phyloP scores from a whole-genome alignment of 768 basidiomycete species.

The Plicaturopsis crispa region DNA sequence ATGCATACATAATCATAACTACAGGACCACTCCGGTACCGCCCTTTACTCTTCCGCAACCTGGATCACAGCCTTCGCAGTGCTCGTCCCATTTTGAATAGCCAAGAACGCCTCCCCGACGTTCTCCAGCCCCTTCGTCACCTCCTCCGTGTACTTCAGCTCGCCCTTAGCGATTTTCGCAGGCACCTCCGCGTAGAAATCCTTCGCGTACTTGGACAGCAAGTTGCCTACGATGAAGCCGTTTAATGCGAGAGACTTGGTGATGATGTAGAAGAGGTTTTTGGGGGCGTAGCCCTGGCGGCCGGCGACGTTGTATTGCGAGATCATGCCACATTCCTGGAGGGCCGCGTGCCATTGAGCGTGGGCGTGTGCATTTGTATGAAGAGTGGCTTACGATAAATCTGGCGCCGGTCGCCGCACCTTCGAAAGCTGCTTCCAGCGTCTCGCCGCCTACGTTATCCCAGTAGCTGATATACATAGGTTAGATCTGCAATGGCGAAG shows the following conservation, averaged over 20 bases:
- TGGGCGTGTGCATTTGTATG: not conserved
- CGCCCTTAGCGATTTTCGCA: constrained; percentile 31
- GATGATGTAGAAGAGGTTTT: constrained; percentile 33
- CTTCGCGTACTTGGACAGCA: constrained; percentile 26
- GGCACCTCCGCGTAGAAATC: constrained; percentile 37
- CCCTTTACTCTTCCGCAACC: constrained; percentile 9
- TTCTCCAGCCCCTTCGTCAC: constrained; percentile 35
- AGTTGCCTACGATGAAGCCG: constrained; percentile 32
- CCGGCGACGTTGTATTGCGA: constrained; percentile 8
- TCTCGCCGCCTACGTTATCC: constrained; percentile 42
- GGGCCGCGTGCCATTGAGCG: not conserved
- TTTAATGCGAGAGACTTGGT: constrained; percentile 31
- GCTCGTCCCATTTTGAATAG: constrained; percentile 27
- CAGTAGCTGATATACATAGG: constrained; percentile 12
- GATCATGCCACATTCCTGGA: constrained; percentile 23
- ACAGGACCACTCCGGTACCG: constrained; percentile 8
- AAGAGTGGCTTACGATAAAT: constrained; percentile 27
- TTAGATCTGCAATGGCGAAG: constrained; percentile 7
- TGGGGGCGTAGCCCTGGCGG: constrained; percentile 1
- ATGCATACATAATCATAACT: constrained; percentile 12
- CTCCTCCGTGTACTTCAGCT: constrained; percentile 41
- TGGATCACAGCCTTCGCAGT: constrained; percentile 14
- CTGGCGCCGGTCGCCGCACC: constrained; percentile 30
- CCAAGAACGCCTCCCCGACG: constrained; percentile 28
- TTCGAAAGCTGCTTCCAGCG: constrained; percentile 34